Evolutionary conservation across 495 filamentous ascomycete species (phyloP), one percentile per base, ranked within the genome.

Genomic region (Penicillium lividum): DNA sequence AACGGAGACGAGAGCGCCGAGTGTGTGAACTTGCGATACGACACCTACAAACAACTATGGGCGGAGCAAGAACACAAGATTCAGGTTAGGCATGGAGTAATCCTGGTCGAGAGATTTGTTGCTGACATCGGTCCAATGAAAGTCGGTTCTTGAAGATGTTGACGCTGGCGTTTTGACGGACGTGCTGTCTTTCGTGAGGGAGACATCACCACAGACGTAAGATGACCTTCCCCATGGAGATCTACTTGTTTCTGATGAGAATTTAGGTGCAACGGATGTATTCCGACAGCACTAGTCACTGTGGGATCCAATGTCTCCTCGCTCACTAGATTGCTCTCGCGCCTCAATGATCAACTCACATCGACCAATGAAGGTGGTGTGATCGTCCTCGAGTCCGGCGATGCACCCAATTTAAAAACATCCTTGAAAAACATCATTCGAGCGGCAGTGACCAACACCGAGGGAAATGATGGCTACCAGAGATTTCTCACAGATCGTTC

Each of bases 301-400:
- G 87, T 89, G 16, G 93, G 91, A 6, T 90, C 92, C n/a, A 93
- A 92, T 61, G 88, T 93, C 53, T 87, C 91, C 28, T 89, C 88
- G 11, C 88, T 93, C 55, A 81, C 80, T 15, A 76, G 87, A 33
- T 76, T 97, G 18, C 87, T 97, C 56, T 59, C 74, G 1, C 65
- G 82, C 82, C 64, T 89, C 84, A 75, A 80, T 89, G 52, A 82
- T 75, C 55, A 81, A 81, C 61, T 75, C 71, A 58, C 77, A 70
- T 59, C 67, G 58, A 51, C 73, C 75, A 51, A 72, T 75, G 60
- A 77, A 72, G 70, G 82, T 71, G 51, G 80, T 51, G 83, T 88
- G 45, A 82, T 96, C n/a, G 74, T 85, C 15, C 67, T 98, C 30
- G 84, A 89, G 31, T 91, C 92, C 2, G 86, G 82, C 22, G 90